A percentile compares a stretch with the other conserved stretches of the same genome.
Evolutionary conservation across 2,329 filamentous ascomycete genomes (phyloP).

Genomic region (Colletotrichum karsti): DNA sequence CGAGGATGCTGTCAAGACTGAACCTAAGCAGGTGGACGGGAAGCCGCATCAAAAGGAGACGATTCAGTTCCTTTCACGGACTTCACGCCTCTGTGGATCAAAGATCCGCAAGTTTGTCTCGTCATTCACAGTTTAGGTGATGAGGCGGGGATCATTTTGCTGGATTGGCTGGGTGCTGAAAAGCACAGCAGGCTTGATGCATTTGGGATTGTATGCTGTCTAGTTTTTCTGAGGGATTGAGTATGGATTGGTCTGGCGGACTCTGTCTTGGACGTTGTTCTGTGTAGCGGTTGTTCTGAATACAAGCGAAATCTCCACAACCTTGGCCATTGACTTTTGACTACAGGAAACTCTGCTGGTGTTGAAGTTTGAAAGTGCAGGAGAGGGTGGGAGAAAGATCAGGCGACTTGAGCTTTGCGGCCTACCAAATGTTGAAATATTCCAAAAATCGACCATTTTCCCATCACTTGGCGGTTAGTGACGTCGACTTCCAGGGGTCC

Average conservation of each 20-base stretch:
- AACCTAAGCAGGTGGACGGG: background rate
- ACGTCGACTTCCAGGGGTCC: constrained; percentile 20
- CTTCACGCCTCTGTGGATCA: constrained; percentile 2
- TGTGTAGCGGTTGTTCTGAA: constrained; percentile 13
- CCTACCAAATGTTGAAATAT: background rate
- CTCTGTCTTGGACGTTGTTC: constrained; percentile 7
- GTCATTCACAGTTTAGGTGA: background rate
- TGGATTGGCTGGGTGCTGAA: background rate
- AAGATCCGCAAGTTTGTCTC: constrained; percentile 10
- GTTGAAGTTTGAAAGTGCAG: background rate
- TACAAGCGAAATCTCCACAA: constrained; percentile 14
- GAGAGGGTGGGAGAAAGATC: background rate
- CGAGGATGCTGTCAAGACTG: background rate
- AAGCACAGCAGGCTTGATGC: background rate
- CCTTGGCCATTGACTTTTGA: background rate
- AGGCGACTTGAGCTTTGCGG: background rate
- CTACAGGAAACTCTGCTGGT: background rate
- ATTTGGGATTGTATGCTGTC: background rate
- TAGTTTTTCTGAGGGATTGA: background rate
- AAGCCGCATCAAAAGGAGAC: background rate
- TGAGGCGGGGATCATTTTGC: background rate
- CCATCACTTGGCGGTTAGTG: constrained; percentile 3
- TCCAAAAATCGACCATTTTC: background rate
- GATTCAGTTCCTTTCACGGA: background rate
- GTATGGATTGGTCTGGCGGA: background rate